These are phyloP conservation scores for Phytophthora tentaculata DNA, from an alignment of 352 stramenopile species.

Conservation along the genomic window DNA sequence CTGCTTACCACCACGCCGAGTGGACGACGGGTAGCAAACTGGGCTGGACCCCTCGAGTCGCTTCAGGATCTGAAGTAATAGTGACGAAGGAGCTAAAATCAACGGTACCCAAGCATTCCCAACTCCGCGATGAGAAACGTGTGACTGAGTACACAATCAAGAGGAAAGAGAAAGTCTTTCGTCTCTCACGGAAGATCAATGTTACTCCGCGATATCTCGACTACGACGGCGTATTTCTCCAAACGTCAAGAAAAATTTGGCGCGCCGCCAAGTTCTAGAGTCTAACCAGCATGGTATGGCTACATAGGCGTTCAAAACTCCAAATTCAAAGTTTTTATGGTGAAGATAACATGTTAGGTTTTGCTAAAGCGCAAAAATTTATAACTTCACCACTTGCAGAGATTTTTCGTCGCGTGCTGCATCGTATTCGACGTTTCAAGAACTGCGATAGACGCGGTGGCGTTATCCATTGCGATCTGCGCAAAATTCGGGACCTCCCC, in stretches of 20 bases:
- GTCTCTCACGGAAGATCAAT: neutral
- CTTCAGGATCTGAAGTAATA: neutral
- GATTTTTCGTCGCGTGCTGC: slow-evolving; percentile 12
- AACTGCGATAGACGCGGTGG: slow-evolving; percentile 23
- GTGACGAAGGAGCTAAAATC: neutral
- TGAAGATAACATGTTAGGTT: neutral
- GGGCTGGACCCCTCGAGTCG: neutral
- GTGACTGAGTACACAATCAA: neutral
- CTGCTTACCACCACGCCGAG: slow-evolving; percentile 16
- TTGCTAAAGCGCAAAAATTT: neutral
- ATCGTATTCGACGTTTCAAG: slow-evolving; percentile 28
- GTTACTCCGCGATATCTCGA: slow-evolving; percentile 24
- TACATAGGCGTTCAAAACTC: neutral
- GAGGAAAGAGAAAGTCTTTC: neutral
- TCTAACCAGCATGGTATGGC: neutral
- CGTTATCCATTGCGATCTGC: slow-evolving; percentile 19
- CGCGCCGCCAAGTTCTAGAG: slow-evolving; percentile 13
- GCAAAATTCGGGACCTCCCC: slow-evolving; percentile 19
- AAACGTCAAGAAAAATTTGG: slow-evolving; percentile 15
- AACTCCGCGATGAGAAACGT: neutral
- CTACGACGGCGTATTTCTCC: slow-evolving; percentile 23
- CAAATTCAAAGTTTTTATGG: too few relatives aligned
- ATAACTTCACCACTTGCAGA: slow-evolving; percentile 19
- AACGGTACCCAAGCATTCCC: neutral
- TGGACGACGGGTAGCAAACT: slow-evolving; percentile 11